Percentiles rank a stretch among this genome's conserved stretches.
Conservation (phyloP, 1,139 yeast species). For the Pneumocystis wakefieldiae region DNA sequence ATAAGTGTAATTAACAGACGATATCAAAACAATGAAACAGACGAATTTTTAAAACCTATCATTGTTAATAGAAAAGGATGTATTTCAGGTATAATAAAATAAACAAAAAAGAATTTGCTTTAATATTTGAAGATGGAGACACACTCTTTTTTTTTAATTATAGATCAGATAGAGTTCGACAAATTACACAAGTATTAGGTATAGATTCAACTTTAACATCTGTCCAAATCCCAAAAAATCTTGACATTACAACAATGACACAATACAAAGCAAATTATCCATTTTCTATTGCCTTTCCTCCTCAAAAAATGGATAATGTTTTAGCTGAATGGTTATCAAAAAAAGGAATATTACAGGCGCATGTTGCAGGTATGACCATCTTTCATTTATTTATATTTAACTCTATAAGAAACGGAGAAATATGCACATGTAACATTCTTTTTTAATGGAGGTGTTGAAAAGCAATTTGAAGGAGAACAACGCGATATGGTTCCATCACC, state of each 20-base stretch:
- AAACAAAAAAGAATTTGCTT: not conserved
- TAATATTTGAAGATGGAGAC: slow-evolving; percentile 10
- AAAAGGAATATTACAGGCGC: slow-evolving; percentile 13
- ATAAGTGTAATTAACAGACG: slow-evolving; percentile 11
- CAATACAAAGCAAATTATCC: slow-evolving; percentile 17
- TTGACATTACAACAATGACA: slow-evolving; percentile 16
- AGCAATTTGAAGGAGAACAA: slow-evolving; percentile 14
- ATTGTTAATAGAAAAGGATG: slow-evolving; percentile 10
- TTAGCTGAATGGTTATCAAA: slow-evolving; percentile 17
- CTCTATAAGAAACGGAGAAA: slow-evolving; percentile 14
- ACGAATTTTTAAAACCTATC: slow-evolving; percentile 15
- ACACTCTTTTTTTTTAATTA: slow-evolving; percentile 16
- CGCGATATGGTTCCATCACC: slow-evolving; percentile 17
- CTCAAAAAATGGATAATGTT: slow-evolving; percentile 16
- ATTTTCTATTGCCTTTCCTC: slow-evolving; percentile 15
- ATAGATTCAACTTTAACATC: slow-evolving; percentile 16
- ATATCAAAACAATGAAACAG: slow-evolving; percentile 16
- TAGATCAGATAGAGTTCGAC: slow-evolving; percentile 17
- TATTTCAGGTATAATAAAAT: slow-evolving; percentile 12
- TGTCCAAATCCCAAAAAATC: slow-evolving; percentile 13
- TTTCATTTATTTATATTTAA: not conserved
- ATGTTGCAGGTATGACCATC: slow-evolving; percentile 9
- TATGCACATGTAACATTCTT: slow-evolving; percentile 17
- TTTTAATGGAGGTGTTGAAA: slow-evolving; percentile 17
- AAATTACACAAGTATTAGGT: slow-evolving; percentile 16